phyloP scores from a whole-genome alignment of 2,329 filamentous ascomycete genomes.

The Trichophyton verrucosum region DNA sequence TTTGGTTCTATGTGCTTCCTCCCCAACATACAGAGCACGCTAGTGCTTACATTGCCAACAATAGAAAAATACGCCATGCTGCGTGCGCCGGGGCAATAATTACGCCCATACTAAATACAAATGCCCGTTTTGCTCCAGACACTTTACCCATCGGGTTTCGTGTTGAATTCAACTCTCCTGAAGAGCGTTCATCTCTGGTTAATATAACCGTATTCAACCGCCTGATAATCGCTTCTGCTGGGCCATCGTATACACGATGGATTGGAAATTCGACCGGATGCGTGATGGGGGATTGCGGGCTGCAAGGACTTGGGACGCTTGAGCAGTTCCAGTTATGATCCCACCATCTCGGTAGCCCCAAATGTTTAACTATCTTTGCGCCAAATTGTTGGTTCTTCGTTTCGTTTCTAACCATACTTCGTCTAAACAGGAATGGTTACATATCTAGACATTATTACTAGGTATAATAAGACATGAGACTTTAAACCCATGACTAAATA shows the following conservation, averaged over 20 bases:
- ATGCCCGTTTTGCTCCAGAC: neutral
- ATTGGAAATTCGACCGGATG: slow-evolving; percentile 9
- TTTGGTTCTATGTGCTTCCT: slow-evolving; percentile 32
- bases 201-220: slow-evolving; percentile 3
- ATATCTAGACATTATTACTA: too few species aligned
- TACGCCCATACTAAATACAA: neutral
- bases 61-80: neutral
- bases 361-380: neutral
- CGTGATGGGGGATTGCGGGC: neutral
- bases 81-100: neutral
- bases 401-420: too few species aligned
- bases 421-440: too few species aligned
- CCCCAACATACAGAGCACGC: neutral
- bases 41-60: neutral
- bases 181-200: neutral
- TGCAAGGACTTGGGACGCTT: slow-evolving; percentile 3
- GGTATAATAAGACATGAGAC: too few species aligned
- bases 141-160: neutral
- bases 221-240: slow-evolving; percentile 4
- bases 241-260: slow-evolving; percentile 8
- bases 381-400: neutral
- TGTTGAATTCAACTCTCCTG: neutral
- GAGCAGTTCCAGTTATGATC: slow-evolving; percentile 11
- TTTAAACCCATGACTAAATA: too few species aligned
- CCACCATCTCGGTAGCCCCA: neutral